phyloP scores from a whole-genome alignment of 441 rosid genomes.

The Syzygium malaccense region DNA sequence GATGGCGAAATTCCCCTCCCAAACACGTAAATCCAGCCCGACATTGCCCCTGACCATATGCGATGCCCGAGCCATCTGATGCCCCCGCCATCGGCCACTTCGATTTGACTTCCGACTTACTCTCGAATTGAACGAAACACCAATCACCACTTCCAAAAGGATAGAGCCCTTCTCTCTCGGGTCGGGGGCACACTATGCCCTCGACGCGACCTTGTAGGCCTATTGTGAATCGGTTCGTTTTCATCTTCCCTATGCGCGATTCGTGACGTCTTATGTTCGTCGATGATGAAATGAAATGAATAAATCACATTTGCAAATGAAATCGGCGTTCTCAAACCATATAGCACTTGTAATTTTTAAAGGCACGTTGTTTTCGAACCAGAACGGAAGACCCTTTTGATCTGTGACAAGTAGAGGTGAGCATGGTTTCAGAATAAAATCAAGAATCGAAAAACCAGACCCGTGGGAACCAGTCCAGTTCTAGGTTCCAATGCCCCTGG shows the following conservation, averaged over 20 bases:
- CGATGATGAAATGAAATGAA: too few species aligned
- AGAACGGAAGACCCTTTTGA: not conserved
- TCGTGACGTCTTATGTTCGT: fast-evolving
- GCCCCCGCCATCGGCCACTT: not conserved
- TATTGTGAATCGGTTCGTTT: not conserved
- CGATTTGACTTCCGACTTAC: not conserved
- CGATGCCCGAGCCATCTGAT: not conserved
- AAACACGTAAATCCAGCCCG: not conserved
- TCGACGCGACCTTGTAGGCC: not conserved
- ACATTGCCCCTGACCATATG: not conserved
- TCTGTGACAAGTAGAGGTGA: too few species aligned
- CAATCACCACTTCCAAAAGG: not conserved
- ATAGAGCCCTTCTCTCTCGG: not conserved
- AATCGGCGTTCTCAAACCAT: not conserved
- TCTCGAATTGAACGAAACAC: not conserved
- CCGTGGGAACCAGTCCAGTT: too few species aligned
- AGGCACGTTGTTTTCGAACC: not conserved
- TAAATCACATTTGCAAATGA: not conserved
- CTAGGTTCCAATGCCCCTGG: too few species aligned
- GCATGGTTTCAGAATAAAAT: too few species aligned
- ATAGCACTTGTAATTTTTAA: not conserved
- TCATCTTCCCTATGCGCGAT: not conserved
- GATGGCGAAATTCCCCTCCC: not conserved
- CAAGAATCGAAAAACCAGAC: fast-evolving
- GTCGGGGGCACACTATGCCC: not conserved